These are phyloP conservation scores for Quercus bicolor DNA, from an alignment of 306 rosid species.

Conservation along the genomic window DNA sequence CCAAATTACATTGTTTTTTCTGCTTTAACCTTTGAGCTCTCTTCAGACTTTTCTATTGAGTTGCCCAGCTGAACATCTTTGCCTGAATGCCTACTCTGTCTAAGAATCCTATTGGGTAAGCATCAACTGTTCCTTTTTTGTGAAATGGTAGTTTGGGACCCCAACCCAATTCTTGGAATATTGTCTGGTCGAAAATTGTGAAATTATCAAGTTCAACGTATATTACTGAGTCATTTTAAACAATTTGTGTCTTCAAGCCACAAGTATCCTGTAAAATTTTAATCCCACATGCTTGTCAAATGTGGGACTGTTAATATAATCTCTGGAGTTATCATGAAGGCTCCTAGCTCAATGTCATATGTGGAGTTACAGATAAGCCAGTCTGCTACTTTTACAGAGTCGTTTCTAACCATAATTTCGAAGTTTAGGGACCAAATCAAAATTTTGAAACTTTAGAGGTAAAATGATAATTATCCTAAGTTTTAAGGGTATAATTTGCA, in stretches of 20 bases:
- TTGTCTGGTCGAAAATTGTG: slow-evolving; percentile 7
- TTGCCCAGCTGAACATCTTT: neutral
- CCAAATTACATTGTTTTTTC: too few species aligned
- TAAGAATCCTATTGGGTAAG: slow-evolving; percentile 16
- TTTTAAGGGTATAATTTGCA: too few species aligned
- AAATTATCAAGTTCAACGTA: slow-evolving; percentile 42
- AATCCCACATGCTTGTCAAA: neutral
- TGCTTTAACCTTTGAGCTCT: too few species aligned
- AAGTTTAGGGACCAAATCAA: neutral
- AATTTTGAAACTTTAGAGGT: too few species aligned
- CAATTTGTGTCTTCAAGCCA: slow-evolving; percentile 35
- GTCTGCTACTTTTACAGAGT: slow-evolving; percentile 8
- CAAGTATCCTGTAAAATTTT: slow-evolving; percentile 13
- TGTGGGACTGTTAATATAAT: slow-evolving; percentile 39
- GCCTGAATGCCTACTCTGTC: slow-evolving; percentile 7
- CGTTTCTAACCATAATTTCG: neutral
- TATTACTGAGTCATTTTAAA: slow-evolving; percentile 36
- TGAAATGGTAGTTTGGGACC: slow-evolving; percentile 27
- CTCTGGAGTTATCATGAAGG: slow-evolving; percentile 19
- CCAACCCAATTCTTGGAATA: slow-evolving; percentile 28
- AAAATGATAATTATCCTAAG: too few species aligned
- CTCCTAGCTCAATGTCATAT: slow-evolving; percentile 21
- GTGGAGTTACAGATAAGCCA: slow-evolving; percentile 38
- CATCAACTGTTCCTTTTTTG: neutral
- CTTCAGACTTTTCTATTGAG: too few species aligned